phyloP scores from a whole-genome alignment of 306 rosid species.

The Cicer chorassanicum region DNA sequence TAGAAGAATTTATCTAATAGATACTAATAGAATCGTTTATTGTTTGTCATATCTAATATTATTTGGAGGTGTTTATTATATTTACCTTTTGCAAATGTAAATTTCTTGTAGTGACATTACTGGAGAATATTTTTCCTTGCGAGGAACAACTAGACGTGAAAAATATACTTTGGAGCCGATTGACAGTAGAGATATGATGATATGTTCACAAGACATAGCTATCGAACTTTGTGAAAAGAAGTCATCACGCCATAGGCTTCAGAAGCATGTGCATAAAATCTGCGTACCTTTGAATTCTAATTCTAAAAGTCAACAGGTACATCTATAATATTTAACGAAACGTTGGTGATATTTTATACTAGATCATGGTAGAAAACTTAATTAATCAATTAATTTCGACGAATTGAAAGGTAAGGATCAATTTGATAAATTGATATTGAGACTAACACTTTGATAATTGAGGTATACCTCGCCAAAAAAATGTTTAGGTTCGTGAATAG shows the following conservation, averaged over 20 bases:
- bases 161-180: background rate
- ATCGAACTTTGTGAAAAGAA: conserved; percentile 27
- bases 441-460: too few species aligned
- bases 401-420: too few species aligned
- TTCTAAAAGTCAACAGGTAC: conserved; percentile 38
- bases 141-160: background rate
- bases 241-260: background rate
- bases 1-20: too few species aligned
- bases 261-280: conserved; percentile 28
- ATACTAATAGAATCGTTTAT: too few species aligned
- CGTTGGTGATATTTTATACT: too few species aligned
- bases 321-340: background rate
- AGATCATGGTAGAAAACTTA: too few species aligned
- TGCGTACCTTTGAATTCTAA: background rate
- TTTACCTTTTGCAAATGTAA: background rate
- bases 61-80: background rate
- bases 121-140: background rate
- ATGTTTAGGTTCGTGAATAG: too few species aligned
- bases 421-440: too few species aligned
- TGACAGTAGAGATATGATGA: conserved; percentile 24
- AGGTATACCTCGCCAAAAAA: too few species aligned
- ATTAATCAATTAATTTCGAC: too few species aligned
- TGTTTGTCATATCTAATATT: background rate
- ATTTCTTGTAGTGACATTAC: conserved; percentile 15
- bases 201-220: conserved; percentile 34